Evolutionary conservation across 768 basidiomycete genomes (phyloP).

Genomic region (Pleurotus ostreatus): DNA sequence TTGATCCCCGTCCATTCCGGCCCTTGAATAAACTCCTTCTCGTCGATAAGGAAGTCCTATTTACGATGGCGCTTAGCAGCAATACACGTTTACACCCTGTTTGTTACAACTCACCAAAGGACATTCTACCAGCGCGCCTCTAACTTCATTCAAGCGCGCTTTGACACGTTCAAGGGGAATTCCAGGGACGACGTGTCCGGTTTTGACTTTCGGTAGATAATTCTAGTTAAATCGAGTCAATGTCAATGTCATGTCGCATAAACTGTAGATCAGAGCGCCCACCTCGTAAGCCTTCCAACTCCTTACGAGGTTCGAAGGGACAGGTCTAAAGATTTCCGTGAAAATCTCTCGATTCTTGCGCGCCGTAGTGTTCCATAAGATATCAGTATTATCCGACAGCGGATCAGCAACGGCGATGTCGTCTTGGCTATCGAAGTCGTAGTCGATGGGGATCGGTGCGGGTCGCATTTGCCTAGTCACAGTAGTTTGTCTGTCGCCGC

Average conservation of each 20-base stretch:
- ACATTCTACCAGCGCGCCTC: constrained; percentile 71
- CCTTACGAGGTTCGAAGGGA: constrained; percentile 79
- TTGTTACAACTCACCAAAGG: constrained; percentile 49
- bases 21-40: constrained; percentile 66
- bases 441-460: constrained; percentile 65
- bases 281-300: constrained; percentile 80
- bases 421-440: constrained; percentile 54
- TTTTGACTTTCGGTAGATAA: constrained; percentile 73
- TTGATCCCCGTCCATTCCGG: constrained; percentile 72
- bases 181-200: constrained; percentile 75
- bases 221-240: constrained; percentile 33
- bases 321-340: constrained; percentile 81
- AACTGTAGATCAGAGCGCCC: constrained; percentile 16
- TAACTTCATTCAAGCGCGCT: constrained; percentile 63
- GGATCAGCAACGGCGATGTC: constrained; percentile 79
- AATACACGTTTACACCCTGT: background rate
- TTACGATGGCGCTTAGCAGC: background rate
- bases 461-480: constrained; percentile 72
- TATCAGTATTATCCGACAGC: constrained; percentile 52
- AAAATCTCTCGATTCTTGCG: constrained; percentile 80
- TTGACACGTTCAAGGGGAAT: constrained; percentile 70
- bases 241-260: background rate
- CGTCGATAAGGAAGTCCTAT: constrained; percentile 83
- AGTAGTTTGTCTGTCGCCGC: constrained; percentile 26
- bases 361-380: constrained; percentile 69